Evolutionary conservation across 768 basidiomycete genomes (phyloP).

Genomic region (Fistulinella prunicolor): DNA sequence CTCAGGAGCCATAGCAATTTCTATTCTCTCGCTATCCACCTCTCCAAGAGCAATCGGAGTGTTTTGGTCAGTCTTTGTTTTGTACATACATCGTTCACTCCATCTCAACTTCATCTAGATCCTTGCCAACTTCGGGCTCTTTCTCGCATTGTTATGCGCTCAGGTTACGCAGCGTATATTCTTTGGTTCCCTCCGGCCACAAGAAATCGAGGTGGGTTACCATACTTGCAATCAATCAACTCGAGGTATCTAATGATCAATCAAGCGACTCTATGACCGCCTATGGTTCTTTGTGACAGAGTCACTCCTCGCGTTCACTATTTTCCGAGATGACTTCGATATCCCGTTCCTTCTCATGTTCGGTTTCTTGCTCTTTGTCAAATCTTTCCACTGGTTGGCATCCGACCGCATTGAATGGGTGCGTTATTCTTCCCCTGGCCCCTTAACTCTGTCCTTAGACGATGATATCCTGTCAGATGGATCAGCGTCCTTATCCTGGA

Average conservation of each 20-base stretch:
- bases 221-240: not conserved
- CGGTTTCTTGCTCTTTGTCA: constrained; percentile 89
- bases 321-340: constrained; percentile 95
- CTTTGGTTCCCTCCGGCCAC: constrained; percentile 83
- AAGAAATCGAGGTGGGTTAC: constrained; percentile 82
- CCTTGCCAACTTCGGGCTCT: constrained; percentile 85
- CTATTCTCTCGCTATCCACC: constrained; percentile 87
- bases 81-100: not conserved
- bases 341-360: constrained; percentile 93
- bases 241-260: not conserved
- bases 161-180: constrained; percentile 82
- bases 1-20: constrained; percentile 85
- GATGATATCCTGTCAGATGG: constrained; percentile 69
- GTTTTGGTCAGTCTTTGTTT: constrained; percentile 61
- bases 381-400: constrained; percentile 98
- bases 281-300: constrained; percentile 99
- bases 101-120: constrained; percentile 47
- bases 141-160: constrained; percentile 72
- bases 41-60: constrained; percentile 92
- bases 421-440: constrained; percentile 22
- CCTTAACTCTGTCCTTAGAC: constrained; percentile 1
- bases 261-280: constrained; percentile 89
- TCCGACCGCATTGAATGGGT: constrained; percentile 97
- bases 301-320: constrained; percentile 92
- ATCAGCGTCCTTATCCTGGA: constrained; percentile 88